Conservation (phyloP, 1,139 yeast genomes). For the Scheffersomyces cryptocercus region DNA sequence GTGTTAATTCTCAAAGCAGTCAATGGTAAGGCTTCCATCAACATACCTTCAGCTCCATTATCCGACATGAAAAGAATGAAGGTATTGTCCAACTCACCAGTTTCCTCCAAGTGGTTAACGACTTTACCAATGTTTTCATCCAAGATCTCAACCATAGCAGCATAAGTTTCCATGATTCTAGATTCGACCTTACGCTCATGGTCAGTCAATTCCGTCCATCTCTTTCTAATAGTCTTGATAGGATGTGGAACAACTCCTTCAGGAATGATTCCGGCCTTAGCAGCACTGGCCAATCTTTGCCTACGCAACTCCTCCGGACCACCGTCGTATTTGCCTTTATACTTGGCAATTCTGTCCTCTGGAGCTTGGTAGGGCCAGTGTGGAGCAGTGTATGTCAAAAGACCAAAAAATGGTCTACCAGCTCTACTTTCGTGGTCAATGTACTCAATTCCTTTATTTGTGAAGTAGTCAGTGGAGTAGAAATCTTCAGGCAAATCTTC, state of each 20-base stretch:
- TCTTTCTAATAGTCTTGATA: conserved; percentile 39
- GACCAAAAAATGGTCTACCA: conserved; percentile 53
- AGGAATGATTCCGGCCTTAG: conserved; percentile 45
- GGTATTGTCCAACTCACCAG: conserved; percentile 51
- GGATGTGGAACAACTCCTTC: conserved; percentile 47
- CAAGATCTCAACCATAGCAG: conserved; percentile 60
- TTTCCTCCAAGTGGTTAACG: conserved; percentile 35
- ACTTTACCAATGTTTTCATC: conserved; percentile 53
- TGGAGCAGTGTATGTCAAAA: conserved; percentile 58
- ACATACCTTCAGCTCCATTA: conserved; percentile 63
- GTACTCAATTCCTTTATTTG: conserved; percentile 43
- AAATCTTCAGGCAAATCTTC: conserved; percentile 46
- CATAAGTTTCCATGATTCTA: conserved; percentile 55
- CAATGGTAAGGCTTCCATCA: conserved; percentile 54
- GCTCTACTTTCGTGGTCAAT: conserved; percentile 26
- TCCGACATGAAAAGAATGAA: conserved; percentile 58
- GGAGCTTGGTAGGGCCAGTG: conserved; percentile 68
- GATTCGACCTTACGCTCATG: conserved; percentile 37
- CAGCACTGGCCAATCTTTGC: conserved; percentile 38
- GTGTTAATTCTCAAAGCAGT: conserved; percentile 25
- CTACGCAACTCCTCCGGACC: conserved; percentile 50
- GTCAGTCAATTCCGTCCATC: conserved; percentile 42
- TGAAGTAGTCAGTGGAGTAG: conserved; percentile 47
- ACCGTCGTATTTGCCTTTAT: conserved; percentile 48
- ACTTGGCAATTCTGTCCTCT: conserved; percentile 43